Percentiles rank a stretch among this genome's conserved stretches.
Evolutionary conservation across 192 early-diverging fungal genomes (phyloP).

Genomic region (Dimargaris xerosporica): DNA sequence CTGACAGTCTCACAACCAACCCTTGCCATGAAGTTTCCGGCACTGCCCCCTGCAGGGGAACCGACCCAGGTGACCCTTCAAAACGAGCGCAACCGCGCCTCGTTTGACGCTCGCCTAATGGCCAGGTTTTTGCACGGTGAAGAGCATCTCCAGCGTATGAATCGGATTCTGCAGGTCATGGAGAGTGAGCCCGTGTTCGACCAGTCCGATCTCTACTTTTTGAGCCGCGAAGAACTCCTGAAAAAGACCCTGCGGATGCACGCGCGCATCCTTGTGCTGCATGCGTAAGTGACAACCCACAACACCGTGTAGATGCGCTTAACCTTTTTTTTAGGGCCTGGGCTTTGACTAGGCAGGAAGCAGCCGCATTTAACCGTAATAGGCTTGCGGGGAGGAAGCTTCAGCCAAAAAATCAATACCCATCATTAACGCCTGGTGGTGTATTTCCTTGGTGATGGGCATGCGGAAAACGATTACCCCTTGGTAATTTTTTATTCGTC

Average conservation of each 20-base stretch:
- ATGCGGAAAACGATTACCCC: slow-evolving; percentile 10
- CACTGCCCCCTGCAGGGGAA: too few species aligned
- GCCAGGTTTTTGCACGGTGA: slow-evolving; percentile 49
- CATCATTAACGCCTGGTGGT: not conserved
- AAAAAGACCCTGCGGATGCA: slow-evolving; percentile 42
- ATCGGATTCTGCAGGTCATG: slow-evolving; percentile 41
- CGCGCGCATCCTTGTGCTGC: slow-evolving; percentile 42
- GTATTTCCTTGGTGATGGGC: not conserved
- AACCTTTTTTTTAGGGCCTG: too few species aligned
- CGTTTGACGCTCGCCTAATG: slow-evolving; percentile 48
- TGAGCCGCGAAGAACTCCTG: slow-evolving; percentile 54
- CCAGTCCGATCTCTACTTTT: slow-evolving; percentile 51
- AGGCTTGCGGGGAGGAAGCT: too few species aligned
- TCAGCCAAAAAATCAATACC: too few species aligned
- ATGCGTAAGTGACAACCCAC: slow-evolving; percentile 32
- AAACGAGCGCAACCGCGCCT: slow-evolving; percentile 46
- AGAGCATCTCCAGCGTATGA: slow-evolving; percentile 36
- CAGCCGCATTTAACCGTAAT: too few species aligned
- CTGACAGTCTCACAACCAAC: too few species aligned
- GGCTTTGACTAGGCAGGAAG: too few species aligned
- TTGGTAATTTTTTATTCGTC: slow-evolving; percentile 12
- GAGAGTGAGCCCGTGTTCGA: slow-evolving; percentile 53
- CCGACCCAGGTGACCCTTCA: too few species aligned
- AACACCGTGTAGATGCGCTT: too few species aligned
- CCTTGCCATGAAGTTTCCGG: too few species aligned